Evolutionary conservation across 257 asterid genomes (phyloP).

Genomic region (Solanum etuberosum): DNA sequence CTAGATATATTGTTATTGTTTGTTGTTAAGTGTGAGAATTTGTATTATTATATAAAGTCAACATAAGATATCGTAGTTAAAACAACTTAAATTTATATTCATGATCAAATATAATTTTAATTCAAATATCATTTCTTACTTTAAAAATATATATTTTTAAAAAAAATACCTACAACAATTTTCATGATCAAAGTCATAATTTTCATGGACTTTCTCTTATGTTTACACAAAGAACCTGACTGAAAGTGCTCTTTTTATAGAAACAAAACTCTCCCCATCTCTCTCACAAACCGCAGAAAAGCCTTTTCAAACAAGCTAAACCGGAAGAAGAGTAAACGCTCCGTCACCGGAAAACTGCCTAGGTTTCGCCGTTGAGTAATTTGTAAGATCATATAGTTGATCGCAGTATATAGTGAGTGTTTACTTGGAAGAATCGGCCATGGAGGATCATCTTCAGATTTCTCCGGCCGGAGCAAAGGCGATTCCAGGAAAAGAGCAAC

Average conservation of each 20-base stretch:
- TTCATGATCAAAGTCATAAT: too few relatives aligned
- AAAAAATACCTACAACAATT: too few relatives aligned
- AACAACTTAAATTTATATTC: too few relatives aligned
- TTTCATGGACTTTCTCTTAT: neutral
- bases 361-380: neutral
- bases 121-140: too few relatives aligned
- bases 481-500: constrained; percentile 86
- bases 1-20: too few relatives aligned
- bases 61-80: too few relatives aligned
- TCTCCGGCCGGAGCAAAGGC: constrained; percentile 84
- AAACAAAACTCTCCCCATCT: neutral
- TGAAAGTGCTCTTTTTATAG: neutral
- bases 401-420: neutral
- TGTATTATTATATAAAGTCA: neutral
- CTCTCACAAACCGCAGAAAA: neutral
- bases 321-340: neutral
- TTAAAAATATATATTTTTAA: too few relatives aligned
- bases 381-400: neutral
- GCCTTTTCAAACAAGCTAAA: neutral
- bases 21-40: neutral
- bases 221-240: neutral
- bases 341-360: neutral
- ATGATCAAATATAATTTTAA: too few relatives aligned
- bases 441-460: constrained; percentile 51
- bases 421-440: neutral